Conservation (phyloP, 345 rosid genomes). For the Theobroma cacao region DNA sequence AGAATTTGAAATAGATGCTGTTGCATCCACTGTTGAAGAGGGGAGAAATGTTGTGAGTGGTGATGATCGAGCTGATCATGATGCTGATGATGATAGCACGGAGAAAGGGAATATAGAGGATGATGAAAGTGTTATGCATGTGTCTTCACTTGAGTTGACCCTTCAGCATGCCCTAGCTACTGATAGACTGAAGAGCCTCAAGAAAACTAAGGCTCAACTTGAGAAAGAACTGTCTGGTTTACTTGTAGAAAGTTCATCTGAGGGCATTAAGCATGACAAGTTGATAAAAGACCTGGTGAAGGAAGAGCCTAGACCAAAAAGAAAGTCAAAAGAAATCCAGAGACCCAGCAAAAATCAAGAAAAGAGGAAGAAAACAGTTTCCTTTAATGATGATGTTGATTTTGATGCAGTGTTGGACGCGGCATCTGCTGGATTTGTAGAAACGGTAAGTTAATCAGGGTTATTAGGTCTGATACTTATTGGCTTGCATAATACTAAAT, state of each 20-base stretch:
- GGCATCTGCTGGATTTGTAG: constrained; percentile 83
- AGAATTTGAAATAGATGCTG: constrained; percentile 82
- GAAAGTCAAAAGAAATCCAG: constrained; percentile 45
- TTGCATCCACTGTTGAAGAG: constrained; percentile 69
- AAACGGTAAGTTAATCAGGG: constrained; percentile 59
- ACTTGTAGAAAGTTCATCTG: constrained; percentile 25
- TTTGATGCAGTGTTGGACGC: constrained; percentile 87
- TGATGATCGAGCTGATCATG: constrained; percentile 21
- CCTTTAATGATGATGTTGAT: constrained; percentile 70
- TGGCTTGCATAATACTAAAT: constrained; percentile 10
- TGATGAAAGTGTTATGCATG: constrained; percentile 30
- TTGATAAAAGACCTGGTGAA: constrained; percentile 57
- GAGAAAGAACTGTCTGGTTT: constrained; percentile 58
- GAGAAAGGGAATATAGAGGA: constrained; percentile 26
- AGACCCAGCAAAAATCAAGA: constrained; percentile 39
- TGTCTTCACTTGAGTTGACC: constrained; percentile 37
- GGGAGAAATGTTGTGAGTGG: constrained; percentile 24
- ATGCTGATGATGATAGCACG: constrained; percentile 12
- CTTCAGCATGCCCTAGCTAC: constrained; percentile 85
- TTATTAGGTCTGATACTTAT: not conserved
- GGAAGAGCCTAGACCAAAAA: constrained; percentile 52
- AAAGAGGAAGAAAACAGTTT: constrained; percentile 57
- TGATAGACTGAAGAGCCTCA: constrained; percentile 74
- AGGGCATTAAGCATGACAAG: constrained; percentile 29
- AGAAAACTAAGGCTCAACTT: constrained; percentile 60